These are phyloP conservation scores for Ustilago cynodontis DNA, from an alignment of 1,284 basidiomycete species.

Conservation along the genomic window DNA sequence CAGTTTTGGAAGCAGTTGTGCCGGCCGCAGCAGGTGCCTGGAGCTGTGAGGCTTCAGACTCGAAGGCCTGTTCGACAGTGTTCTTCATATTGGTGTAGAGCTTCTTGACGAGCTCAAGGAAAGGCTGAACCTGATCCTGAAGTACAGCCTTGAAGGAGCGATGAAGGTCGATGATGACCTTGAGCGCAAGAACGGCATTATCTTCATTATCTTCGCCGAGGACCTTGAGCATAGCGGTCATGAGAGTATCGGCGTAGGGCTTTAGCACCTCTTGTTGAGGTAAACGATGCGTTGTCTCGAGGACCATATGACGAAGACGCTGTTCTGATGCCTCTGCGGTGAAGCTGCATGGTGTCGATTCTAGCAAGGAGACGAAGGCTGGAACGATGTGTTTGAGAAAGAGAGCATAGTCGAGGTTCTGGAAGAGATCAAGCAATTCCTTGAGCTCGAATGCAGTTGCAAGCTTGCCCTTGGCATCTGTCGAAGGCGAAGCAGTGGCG, in stretches of 20 bases:
- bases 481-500: background rate
- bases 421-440: slow-evolving; percentile 62
- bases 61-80: slow-evolving; percentile 82
- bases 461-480: slow-evolving; percentile 55
- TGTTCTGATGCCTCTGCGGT: slow-evolving; percentile 84
- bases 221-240: slow-evolving; percentile 80
- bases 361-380: slow-evolving; percentile 82
- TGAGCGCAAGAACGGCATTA: slow-evolving; percentile 90
- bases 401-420: slow-evolving; percentile 77
- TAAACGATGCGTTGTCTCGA: slow-evolving; percentile 79
- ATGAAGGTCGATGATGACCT: slow-evolving; percentile 84
- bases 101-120: slow-evolving; percentile 81
- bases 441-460: slow-evolving; percentile 62
- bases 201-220: slow-evolving; percentile 96
- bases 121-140: slow-evolving; percentile 83
- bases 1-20: slow-evolving; percentile 12
- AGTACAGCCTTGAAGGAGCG: slow-evolving; percentile 72
- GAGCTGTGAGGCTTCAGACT: slow-evolving; percentile 53
- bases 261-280: slow-evolving; percentile 85
- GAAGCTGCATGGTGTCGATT: slow-evolving; percentile 81
- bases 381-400: slow-evolving; percentile 77
- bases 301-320: slow-evolving; percentile 74
- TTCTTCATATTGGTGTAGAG: slow-evolving; percentile 82
- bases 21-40: slow-evolving; percentile 6
- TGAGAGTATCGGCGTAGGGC: slow-evolving; percentile 79